These are phyloP conservation scores for Auxenochlorella protothecoides DNA, from an alignment of 139 green algal species.

Conservation along the genomic window DNA sequence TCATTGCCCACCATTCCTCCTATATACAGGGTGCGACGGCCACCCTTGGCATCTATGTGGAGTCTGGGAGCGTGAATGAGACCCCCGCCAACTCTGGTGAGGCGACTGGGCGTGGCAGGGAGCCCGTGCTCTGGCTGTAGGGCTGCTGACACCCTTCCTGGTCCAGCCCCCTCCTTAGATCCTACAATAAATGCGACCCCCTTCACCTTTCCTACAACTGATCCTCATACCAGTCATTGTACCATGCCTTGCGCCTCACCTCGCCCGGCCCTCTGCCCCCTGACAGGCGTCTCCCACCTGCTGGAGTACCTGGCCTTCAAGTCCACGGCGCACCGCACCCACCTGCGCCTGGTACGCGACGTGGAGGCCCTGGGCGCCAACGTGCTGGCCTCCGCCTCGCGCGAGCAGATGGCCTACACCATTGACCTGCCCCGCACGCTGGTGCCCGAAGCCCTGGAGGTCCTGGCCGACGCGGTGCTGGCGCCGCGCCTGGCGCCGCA, in stretches of 20 bases:
- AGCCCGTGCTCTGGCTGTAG: not conserved
- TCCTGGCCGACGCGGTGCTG: conserved; percentile 80
- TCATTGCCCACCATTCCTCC: conserved; percentile 3
- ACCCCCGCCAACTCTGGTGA: conserved; percentile 38
- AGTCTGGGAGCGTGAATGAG: conserved; percentile 74
- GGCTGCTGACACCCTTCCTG: not conserved
- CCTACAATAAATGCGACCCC: not conserved
- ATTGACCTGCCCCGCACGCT: conserved; percentile 72
- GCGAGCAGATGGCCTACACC: conserved; percentile 74
- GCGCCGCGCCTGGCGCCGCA: not conserved
- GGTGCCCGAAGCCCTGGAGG: conserved; percentile 72
- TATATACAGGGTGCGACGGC: conserved; percentile 62
- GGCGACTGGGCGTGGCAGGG: not conserved
- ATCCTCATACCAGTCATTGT: not conserved
- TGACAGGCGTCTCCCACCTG: conserved; percentile 66
- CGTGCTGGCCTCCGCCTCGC: conserved; percentile 62
- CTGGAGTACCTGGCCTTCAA: conserved; percentile 93
- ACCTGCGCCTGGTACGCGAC: conserved; percentile 65
- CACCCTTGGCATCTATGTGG: conserved; percentile 83
- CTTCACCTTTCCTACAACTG: not conserved
- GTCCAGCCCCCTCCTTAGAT: not conserved
- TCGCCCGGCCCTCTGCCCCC: not conserved
- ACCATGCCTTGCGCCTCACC: not conserved
- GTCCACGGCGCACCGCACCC: conserved; percentile 61
- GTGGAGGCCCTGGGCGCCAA: conserved; percentile 82